These are phyloP conservation scores for Backusella sp. DNA, from an alignment of 192 early-diverging fungal genomes.

Conservation along the genomic window DNA sequence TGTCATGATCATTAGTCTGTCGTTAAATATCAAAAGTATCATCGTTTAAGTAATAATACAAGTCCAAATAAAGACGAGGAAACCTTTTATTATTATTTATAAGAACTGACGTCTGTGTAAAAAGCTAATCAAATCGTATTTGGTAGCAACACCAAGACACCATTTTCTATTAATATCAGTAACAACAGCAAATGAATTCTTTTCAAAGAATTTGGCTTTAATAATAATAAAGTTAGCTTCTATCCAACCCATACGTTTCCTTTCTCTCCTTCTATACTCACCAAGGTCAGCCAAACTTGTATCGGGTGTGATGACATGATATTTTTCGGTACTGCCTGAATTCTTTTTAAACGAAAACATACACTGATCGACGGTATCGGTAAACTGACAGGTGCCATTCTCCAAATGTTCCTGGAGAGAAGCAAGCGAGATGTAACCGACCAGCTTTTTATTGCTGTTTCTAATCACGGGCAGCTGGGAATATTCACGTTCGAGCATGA, in stretches of 20 bases:
- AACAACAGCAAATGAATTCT: constrained; percentile 77
- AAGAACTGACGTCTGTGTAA: constrained; percentile 56
- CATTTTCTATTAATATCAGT: constrained; percentile 79
- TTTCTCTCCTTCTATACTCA: constrained; percentile 3
- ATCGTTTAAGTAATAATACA: neutral
- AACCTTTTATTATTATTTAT: constrained; percentile 3
- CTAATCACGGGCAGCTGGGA: constrained; percentile 85
- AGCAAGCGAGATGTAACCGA: constrained; percentile 75
- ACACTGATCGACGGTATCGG: constrained; percentile 52
- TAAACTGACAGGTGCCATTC: constrained; percentile 43
- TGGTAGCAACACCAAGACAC: constrained; percentile 77
- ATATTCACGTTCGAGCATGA: constrained; percentile 82
- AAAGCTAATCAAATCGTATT: constrained; percentile 73
- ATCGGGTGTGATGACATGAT: constrained; percentile 77
- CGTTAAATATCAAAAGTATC: constrained; percentile 51
- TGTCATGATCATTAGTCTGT: constrained; percentile 76
- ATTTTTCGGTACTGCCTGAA: constrained; percentile 33
- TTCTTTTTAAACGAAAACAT: constrained; percentile 65
- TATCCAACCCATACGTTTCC: neutral
- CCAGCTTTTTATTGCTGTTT: constrained; percentile 56
- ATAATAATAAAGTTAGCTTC: neutral
- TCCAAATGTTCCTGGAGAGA: constrained; percentile 58
- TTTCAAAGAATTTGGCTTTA: constrained; percentile 76
- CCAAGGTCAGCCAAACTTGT: constrained; percentile 74
- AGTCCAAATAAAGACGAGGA: neutral